Evolutionary conservation across 2,329 filamentous ascomycete species (phyloP), one percentile per base, ranked within the genome.

Genomic region (Bipolaris victoriae): DNA sequence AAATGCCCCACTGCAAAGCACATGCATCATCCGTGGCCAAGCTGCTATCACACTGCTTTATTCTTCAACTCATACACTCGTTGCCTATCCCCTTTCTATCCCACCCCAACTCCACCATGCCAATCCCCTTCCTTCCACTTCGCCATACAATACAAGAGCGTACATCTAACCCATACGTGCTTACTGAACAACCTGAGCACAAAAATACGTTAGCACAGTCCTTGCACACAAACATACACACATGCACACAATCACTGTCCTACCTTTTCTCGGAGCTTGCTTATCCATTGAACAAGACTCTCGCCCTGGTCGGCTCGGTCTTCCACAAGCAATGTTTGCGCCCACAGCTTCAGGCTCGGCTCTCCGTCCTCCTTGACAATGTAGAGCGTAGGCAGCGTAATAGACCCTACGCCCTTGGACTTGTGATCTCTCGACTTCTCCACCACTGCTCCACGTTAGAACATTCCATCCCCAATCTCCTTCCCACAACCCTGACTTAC

Each of bases 291-390:
- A 69, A 89, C 89, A 72, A 95, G 88, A 75, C 93, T 96, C 79
- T 96, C 88, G 48, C 92, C 90, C 80, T 97, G 92, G 75, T 99
- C 95, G 53, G 94, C 92, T 65, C 94, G 84, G 78, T 99, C 95
- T 78, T 99, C 95, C 45, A 99, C 90, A 69, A 99, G 81, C 77
- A 98, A 82, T 41, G 95, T 97, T 82, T 97, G 94, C 43, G 95
- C 95, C 95, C 95, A 99, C 62, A 98, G 82, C 79, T 96, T 93
- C 76, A 99, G 81, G 70, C 91, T 94, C 31, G 95, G 95, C 79
- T 99, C 95, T 50, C 95, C 95, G 72, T 98, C 95, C 77, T 98
- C 94, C 69, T 93, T 88, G 60, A 98, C 90, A 68, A 98, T 84
- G 75, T 98, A 99, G 1, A 99, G 82, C 71, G 96, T 91, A 47